Conservation (phyloP, 2,329 filamentous ascomycete genomes). For the Fusarium humuli region DNA sequence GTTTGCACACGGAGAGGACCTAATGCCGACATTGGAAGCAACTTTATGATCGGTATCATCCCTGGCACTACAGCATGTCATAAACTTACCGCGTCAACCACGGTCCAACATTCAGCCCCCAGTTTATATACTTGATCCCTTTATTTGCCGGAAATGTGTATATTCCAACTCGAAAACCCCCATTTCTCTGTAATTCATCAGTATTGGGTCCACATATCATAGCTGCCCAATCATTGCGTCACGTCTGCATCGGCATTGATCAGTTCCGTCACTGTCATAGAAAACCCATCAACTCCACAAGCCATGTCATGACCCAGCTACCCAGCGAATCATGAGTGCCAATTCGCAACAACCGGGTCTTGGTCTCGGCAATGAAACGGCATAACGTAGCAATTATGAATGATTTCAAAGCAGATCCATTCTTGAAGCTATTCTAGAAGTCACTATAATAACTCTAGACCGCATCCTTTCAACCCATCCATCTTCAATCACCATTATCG, state of each 20-base stretch:
- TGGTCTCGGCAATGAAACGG: neutral
- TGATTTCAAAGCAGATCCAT: conserved; percentile 2
- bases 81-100: too few relatives aligned
- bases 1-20: too few relatives aligned
- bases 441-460: neutral
- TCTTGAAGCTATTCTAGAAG: neutral
- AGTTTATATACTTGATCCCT: too few relatives aligned
- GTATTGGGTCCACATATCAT: too few relatives aligned
- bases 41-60: too few relatives aligned
- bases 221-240: neutral
- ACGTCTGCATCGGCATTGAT: neutral
- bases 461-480: neutral
- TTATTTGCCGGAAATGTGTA: too few relatives aligned
- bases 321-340: neutral
- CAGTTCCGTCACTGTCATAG: neutral
- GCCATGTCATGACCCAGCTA: neutral
- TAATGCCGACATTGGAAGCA: too few relatives aligned
- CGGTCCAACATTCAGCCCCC: too few relatives aligned
- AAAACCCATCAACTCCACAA: neutral
- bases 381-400: neutral
- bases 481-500: neutral
- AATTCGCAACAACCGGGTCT: neutral
- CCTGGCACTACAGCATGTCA: too few relatives aligned
- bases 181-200: too few relatives aligned
- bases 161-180: too few relatives aligned